Evolutionary conservation across 2,329 filamentous ascomycete species (phyloP), one percentile per base, ranked within the genome.

Genomic region (Diaporthe destruens): DNA sequence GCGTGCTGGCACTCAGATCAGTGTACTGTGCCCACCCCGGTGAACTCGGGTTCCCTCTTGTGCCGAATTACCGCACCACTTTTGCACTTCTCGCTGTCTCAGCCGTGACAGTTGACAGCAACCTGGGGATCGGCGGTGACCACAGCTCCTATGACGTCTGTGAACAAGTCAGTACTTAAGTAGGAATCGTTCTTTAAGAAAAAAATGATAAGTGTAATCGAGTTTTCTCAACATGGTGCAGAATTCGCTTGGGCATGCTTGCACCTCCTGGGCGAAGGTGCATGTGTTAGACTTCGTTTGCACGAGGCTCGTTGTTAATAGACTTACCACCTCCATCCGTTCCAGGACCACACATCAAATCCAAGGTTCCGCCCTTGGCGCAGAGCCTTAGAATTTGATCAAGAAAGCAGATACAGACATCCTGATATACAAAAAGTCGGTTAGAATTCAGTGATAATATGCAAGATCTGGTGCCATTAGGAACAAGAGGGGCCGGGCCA

Each of bases 291-390:
- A 49, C 20, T 6, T 1, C 18, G 4, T 32, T 14, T 39, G 5
- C 3, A 7, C 29, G 29, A 29, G 29, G 29, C 29, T 29, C 29
- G 29, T 29, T 29, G 2, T 3, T 11, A 18, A 36, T 16, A 1
- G 51, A 65, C 44, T 65, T 51, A 65, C 61, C 61, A 18, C 61
- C 61, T 23, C 61, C 61, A n/a, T 65, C 61, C 11, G 61, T 39
- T 4, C 61, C 61, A 16, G 61, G 61, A 20, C 61, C 61, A 1
- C 44, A 65, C 29, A 65, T 12, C 32, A 65, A 20, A 18, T 65
- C 44, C 32, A 65, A 18, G 14, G 9, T 18, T 3, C 61, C 61
- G 11, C 61, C 61, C 12, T 36, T 51, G 3, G 18, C 44, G 25
- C 61, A 65, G 14, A 51, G 20, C 0, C 36, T 11, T 11, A 65